phyloP scores from a whole-genome alignment of 257 asterid species.

The Verbena officinalis region DNA sequence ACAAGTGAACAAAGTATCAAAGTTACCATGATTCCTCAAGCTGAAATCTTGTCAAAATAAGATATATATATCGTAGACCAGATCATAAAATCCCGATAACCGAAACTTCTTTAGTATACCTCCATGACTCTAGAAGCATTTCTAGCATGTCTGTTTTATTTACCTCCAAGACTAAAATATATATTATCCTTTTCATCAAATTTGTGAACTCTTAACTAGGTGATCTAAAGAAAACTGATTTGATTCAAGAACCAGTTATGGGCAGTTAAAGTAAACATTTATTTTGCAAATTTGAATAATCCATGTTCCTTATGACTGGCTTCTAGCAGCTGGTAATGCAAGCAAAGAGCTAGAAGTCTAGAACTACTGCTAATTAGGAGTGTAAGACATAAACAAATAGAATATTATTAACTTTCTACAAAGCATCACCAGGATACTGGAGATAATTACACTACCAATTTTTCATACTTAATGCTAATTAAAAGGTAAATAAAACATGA shows the following conservation, averaged over 20 bases:
- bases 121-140: neutral
- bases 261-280: neutral
- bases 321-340: neutral
- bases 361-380: neutral
- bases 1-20: neutral
- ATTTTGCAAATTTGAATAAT: neutral
- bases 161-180: neutral
- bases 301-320: neutral
- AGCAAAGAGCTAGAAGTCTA: neutral
- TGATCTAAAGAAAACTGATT: neutral
- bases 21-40: neutral
- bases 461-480: neutral
- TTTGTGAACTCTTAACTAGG: neutral
- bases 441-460: no score
- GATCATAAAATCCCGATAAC: neutral
- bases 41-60: neutral
- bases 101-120: neutral
- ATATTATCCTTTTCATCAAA: neutral
- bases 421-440: neutral
- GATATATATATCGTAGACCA: neutral
- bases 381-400: neutral
- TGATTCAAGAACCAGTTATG: neutral
- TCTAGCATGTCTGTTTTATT: neutral
- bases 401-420: no score
- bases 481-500: no score